phyloP scores from a whole-genome alignment of 2,329 filamentous ascomycete genomes.

The Fusarium sacchari region DNA sequence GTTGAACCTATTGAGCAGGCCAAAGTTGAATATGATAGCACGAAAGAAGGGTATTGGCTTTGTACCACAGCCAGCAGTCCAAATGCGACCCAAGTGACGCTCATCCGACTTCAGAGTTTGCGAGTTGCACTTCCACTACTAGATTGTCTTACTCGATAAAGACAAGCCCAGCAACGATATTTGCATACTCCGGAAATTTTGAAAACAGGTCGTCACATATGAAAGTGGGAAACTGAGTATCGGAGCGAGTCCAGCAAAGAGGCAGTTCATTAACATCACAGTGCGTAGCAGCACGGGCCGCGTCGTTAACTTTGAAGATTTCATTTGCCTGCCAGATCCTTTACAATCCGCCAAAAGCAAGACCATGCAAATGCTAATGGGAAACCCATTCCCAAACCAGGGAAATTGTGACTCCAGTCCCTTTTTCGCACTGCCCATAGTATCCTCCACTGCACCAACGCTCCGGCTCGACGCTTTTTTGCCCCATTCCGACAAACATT shows the following conservation, averaged over 20 bases:
- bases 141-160: background rate
- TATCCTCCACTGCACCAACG: conserved; percentile 40
- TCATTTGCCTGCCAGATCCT: conserved; percentile 63
- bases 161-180: background rate
- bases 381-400: conserved; percentile 54
- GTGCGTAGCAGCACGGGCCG: conserved; percentile 30
- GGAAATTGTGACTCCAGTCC: conserved; percentile 53
- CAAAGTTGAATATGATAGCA: background rate
- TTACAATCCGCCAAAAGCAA: conserved; percentile 61
- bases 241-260: conserved; percentile 31
- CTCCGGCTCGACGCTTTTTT: conserved; percentile 36
- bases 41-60: background rate
- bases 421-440: conserved; percentile 47
- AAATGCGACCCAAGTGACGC: background rate
- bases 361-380: conserved; percentile 63
- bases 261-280: conserved; percentile 42
- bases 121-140: background rate
- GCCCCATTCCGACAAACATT: conserved; percentile 21
- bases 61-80: background rate
- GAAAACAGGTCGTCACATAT: background rate
- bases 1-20: background rate
- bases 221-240: background rate
- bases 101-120: too few species aligned
- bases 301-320: conserved; percentile 56
- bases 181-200: background rate